Percentiles rank a stretch among this genome's conserved stretches.
Evolutionary conservation across 1,284 basidiomycete species (phyloP).

Genomic region (Cryptococcus sp.): DNA sequence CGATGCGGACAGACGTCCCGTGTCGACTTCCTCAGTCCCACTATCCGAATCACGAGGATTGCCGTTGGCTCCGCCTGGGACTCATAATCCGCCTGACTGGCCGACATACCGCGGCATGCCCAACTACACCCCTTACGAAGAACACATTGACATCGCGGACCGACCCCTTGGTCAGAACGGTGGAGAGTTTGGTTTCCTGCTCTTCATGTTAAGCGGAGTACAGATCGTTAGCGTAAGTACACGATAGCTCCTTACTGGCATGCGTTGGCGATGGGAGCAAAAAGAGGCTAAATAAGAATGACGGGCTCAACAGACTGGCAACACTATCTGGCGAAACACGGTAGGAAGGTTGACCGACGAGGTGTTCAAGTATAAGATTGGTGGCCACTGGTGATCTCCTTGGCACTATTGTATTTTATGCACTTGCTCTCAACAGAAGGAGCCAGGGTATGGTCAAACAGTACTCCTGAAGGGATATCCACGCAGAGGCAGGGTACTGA

Average conservation of each 20-base stretch:
- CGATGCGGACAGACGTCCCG: background rate
- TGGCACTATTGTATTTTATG: background rate
- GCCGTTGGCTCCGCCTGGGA: background rate
- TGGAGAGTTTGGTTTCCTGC: constrained; percentile 1
- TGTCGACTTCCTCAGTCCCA: background rate
- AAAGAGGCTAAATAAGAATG: too few species aligned
- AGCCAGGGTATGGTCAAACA: too few species aligned
- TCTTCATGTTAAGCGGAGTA: background rate
- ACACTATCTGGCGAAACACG: background rate
- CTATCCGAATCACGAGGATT: background rate
- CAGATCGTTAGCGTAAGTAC: background rate
- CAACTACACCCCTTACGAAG: background rate
- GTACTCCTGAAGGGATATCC: too few species aligned
- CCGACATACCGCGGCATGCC: background rate
- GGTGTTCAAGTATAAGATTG: constrained; percentile 1
- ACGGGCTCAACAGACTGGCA: background rate
- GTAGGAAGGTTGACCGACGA: background rate
- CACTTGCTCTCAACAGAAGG: too few species aligned
- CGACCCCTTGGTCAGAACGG: background rate
- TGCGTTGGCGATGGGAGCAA: too few species aligned
- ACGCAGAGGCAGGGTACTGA: background rate
- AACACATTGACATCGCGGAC: background rate
- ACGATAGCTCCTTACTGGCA: too few species aligned
- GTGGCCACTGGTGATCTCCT: background rate
- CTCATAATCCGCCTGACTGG: background rate